phyloP scores from a whole-genome alignment of 2,329 filamentous ascomycete species.

The Nothopassalora personata region DNA sequence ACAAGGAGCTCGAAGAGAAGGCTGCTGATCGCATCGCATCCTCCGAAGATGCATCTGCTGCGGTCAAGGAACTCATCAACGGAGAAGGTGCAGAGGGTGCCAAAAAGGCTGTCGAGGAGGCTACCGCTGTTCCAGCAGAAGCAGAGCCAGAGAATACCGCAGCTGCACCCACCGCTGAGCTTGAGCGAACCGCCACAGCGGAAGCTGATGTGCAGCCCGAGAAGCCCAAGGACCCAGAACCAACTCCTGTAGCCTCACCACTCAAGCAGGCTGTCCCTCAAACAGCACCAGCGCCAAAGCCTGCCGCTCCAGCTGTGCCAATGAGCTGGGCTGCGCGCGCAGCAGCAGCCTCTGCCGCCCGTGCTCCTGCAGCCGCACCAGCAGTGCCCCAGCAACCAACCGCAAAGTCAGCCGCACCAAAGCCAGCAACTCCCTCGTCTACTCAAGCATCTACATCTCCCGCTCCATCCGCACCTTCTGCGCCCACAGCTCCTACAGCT shows the following conservation, averaged over 20 bases:
- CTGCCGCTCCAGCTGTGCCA: slow-evolving; percentile 48
- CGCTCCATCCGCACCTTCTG: slow-evolving; percentile 28
- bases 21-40: slow-evolving; percentile 31
- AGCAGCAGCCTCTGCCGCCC: slow-evolving; percentile 42
- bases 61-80: slow-evolving; percentile 29
- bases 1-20: slow-evolving; percentile 70
- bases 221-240: slow-evolving; percentile 57
- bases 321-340: slow-evolving; percentile 70
- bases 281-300: slow-evolving; percentile 49
- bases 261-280: slow-evolving; percentile 42
- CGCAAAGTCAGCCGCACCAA: slow-evolving; percentile 26
- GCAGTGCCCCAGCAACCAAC: slow-evolving; percentile 22
- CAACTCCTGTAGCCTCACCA: slow-evolving; percentile 47
- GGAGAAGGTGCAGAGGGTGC: slow-evolving; percentile 35
- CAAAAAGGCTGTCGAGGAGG: slow-evolving; percentile 33
- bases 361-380: slow-evolving; percentile 32
- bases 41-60: slow-evolving; percentile 20
- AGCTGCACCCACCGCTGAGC: slow-evolving; percentile 35
- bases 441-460: slow-evolving; percentile 12
- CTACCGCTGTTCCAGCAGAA: slow-evolving; percentile 23
- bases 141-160: slow-evolving; percentile 11
- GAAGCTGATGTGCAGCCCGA: slow-evolving; percentile 43
- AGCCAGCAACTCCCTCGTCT: slow-evolving; percentile 25
- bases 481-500: slow-evolving; percentile 19
- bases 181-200: slow-evolving; percentile 27